Percentiles rank a stretch among this genome's conserved stretches.
These are phyloP conservation scores for Verticillium dahliae DNA, from an alignment of 2,329 filamentous ascomycete species.

Conservation along the genomic window DNA sequence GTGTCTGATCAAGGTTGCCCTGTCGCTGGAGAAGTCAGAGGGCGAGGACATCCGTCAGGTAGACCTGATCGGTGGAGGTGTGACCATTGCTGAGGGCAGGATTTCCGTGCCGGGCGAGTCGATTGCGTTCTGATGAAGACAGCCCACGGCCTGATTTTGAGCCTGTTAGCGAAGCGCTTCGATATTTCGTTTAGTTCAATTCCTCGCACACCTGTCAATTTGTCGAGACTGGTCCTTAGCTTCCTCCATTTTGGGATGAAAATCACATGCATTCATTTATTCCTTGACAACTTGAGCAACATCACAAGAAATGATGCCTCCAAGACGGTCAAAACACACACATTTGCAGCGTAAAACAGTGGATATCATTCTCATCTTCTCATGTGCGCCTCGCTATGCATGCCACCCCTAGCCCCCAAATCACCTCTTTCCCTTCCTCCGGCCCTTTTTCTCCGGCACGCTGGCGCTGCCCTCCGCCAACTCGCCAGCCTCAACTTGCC, in stretches of 20 bases:
- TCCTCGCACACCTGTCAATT: no score
- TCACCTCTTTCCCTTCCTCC: conserved; percentile 43
- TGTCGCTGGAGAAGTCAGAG: background rate
- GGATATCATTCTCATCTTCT: background rate
- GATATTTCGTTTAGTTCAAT: no score
- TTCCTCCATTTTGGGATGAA: no score
- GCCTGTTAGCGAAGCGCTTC: no score
- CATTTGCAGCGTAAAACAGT: background rate
- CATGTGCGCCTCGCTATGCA: background rate
- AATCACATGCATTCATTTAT: no score
- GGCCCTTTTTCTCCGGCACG: conserved; percentile 53
- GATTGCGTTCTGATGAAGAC: background rate
- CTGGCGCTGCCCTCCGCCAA: conserved; percentile 66
- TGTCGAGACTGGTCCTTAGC: no score
- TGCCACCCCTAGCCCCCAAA: background rate
- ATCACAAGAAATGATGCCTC: no score
- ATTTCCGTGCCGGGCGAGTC: background rate
- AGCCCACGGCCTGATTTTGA: no score
- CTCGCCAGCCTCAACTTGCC: conserved; percentile 58
- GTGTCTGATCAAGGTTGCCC: conserved; percentile 1
- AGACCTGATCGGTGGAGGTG: background rate
- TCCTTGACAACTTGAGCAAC: no score
- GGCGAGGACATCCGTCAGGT: background rate
- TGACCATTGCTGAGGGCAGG: background rate
- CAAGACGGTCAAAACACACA: no score